These are phyloP conservation scores for Capronia epimyces DNA, from an alignment of 2,329 filamentous ascomycete genomes.

Conservation along the genomic window DNA sequence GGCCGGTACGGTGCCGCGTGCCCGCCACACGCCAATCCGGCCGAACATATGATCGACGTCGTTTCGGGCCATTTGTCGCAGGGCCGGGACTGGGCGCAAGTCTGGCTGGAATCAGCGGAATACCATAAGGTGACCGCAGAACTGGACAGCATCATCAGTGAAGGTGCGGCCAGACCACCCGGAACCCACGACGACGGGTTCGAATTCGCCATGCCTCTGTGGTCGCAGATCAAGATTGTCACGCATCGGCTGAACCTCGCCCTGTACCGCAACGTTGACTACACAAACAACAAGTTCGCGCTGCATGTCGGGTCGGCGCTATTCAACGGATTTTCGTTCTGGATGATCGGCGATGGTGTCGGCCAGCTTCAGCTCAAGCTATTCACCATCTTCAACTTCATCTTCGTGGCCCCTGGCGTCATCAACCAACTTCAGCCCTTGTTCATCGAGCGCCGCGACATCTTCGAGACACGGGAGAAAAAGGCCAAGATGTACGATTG, in stretches of 20 bases:
- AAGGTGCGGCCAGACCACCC: conserved; percentile 40
- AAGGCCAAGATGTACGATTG: conserved; percentile 69
- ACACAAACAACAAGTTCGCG: conserved; percentile 59
- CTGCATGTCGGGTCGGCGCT: conserved; percentile 49
- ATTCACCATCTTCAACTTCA: conserved; percentile 62
- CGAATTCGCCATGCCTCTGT: conserved; percentile 63
- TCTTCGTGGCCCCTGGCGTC: conserved; percentile 47
- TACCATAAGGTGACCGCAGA: conserved; percentile 53
- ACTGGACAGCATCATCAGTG: conserved; percentile 57
- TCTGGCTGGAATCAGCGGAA: conserved; percentile 63
- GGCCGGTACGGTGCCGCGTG: conserved; percentile 58
- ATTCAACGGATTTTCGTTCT: conserved; percentile 57
- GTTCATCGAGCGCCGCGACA: conserved; percentile 61
- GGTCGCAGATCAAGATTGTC: conserved; percentile 59
- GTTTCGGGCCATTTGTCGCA: conserved; percentile 47
- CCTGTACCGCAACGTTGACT: conserved; percentile 62
- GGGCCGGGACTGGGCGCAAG: conserved; percentile 63
- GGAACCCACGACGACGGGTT: conserved; percentile 40
- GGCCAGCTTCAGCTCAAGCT: conserved; percentile 66
- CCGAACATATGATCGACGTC: conserved; percentile 41
- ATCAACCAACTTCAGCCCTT: conserved; percentile 55
- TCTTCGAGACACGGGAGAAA: conserved; percentile 63
- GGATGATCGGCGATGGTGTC: conserved; percentile 58
- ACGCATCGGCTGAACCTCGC: conserved; percentile 62
- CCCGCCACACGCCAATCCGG: conserved; percentile 56